Conservation (phyloP, 2,329 filamentous ascomycete genomes). For the Arachnomyces sp. region DNA sequence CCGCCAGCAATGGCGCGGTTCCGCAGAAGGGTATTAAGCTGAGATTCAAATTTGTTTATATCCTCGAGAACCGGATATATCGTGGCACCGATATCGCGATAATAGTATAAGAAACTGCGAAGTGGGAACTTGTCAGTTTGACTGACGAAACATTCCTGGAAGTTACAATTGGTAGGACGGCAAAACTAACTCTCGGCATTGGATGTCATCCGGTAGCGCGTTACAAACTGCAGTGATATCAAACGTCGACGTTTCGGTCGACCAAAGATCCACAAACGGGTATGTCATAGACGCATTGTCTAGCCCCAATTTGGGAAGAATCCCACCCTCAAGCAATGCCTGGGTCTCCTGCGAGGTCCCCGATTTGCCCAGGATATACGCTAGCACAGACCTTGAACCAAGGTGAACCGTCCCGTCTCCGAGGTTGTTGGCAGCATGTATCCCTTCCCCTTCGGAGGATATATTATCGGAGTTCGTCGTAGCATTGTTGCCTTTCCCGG, state of each 20-base stretch:
- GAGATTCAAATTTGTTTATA: constrained; percentile 47
- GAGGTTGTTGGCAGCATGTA: constrained; percentile 53
- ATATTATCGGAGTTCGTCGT: constrained; percentile 15
- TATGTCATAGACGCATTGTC: constrained; percentile 60
- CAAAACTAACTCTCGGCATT: constrained; percentile 45
- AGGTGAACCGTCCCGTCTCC: constrained; percentile 56
- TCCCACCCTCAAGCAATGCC: constrained; percentile 53
- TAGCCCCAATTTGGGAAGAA: constrained; percentile 55
- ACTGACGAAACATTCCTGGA: too few species aligned
- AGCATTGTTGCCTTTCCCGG: too few species aligned
- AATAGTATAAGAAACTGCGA: constrained; percentile 48
- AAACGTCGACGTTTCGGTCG: constrained; percentile 51
- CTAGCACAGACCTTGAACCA: constrained; percentile 54
- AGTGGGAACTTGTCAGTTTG: background rate
- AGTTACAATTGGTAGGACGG: background rate
- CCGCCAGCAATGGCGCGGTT: constrained; percentile 41
- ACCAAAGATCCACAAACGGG: constrained; percentile 59
- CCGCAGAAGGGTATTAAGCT: constrained; percentile 47
- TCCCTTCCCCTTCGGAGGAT: constrained; percentile 45
- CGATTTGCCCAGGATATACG: constrained; percentile 51
- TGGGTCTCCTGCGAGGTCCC: constrained; percentile 40
- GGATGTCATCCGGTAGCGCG: constrained; percentile 50
- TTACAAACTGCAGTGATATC: constrained; percentile 53
- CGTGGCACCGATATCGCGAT: constrained; percentile 51
- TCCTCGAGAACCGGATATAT: constrained; percentile 57